phyloP scores from a whole-genome alignment of 1,139 yeast species.

The Candida neerlandica region DNA sequence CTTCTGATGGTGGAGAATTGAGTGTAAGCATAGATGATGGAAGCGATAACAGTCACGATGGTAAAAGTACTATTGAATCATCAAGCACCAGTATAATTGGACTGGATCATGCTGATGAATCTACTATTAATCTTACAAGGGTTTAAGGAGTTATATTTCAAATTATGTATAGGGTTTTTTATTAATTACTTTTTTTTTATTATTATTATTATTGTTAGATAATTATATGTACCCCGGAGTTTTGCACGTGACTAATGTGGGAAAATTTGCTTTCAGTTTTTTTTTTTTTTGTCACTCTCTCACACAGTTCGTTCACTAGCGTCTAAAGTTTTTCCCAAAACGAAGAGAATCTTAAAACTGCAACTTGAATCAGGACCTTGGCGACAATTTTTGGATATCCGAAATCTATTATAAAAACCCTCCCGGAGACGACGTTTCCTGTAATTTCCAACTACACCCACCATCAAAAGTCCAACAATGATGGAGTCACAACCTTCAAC shows the following conservation, averaged over 20 bases:
- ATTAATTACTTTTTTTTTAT: background rate
- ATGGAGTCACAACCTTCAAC: background rate
- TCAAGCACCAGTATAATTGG: slow-evolving; percentile 7
- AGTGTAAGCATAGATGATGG: slow-evolving; percentile 32
- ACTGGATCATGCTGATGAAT: slow-evolving; percentile 12
- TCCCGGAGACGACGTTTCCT: background rate
- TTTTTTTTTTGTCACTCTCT: slow-evolving; percentile 1
- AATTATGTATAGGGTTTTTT: background rate
- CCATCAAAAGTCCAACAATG: background rate
- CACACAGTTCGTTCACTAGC: background rate
- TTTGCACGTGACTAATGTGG: background rate
- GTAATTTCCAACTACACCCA: background rate
- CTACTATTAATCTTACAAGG: slow-evolving; percentile 10
- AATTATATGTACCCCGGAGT: slow-evolving; percentile 1
- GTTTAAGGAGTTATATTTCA: background rate
- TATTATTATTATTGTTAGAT: background rate
- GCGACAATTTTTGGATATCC: background rate
- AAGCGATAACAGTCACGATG: slow-evolving; percentile 7
- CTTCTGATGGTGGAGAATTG: slow-evolving; percentile 18
- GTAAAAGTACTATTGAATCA: slow-evolving; percentile 8
- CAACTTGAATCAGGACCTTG: background rate
- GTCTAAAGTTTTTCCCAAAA: background rate
- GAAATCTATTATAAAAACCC: no score
- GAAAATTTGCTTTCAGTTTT: background rate
- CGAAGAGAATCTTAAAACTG: slow-evolving; percentile 1